These are phyloP conservation scores for Plantago coronopus DNA, from an alignment of 305 asterid genomes.

Conservation along the genomic window DNA sequence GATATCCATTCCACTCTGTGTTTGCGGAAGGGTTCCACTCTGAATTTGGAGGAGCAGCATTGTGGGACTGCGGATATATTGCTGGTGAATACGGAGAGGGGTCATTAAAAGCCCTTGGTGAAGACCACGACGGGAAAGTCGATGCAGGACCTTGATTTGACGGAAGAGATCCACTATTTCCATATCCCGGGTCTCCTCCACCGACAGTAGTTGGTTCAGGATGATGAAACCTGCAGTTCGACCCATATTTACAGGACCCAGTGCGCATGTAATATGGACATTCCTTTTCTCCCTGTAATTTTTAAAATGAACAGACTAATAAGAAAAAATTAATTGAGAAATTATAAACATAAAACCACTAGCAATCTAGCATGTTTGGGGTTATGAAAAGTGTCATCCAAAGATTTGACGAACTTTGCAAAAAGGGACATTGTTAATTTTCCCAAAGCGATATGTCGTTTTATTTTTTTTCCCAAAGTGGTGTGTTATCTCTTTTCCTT, in stretches of 20 bases:
- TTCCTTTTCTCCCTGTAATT: constrained; percentile 71
- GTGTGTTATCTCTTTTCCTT: not conserved
- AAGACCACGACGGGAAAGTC: constrained; percentile 66
- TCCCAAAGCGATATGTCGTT: not conserved
- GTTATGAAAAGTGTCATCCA: constrained; percentile 16
- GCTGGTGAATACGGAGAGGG: constrained; percentile 48
- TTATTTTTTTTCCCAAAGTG: not conserved
- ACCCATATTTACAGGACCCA: constrained; percentile 90
- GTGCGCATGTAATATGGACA: constrained; percentile 97
- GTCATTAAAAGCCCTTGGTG: constrained; percentile 50
- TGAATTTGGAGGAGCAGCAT: constrained; percentile 40
- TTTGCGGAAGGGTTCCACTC: constrained; percentile 65
- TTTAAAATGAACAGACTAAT: constrained; percentile 13
- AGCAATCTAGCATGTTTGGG: not conserved
- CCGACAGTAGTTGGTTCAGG: constrained; percentile 79
- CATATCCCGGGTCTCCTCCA: constrained; percentile 59
- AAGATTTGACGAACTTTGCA: constrained; percentile 1
- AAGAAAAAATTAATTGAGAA: not conserved
- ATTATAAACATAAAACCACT: too few species aligned
- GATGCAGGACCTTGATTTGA: constrained; percentile 49
- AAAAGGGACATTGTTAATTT: too few species aligned
- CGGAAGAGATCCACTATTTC: constrained; percentile 53
- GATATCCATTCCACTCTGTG: constrained; percentile 77
- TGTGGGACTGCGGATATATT: constrained; percentile 52
- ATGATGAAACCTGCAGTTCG: constrained; percentile 87